Conservation (phyloP, 306 rosid species). For the Vigna reflexopilosa region DNA sequence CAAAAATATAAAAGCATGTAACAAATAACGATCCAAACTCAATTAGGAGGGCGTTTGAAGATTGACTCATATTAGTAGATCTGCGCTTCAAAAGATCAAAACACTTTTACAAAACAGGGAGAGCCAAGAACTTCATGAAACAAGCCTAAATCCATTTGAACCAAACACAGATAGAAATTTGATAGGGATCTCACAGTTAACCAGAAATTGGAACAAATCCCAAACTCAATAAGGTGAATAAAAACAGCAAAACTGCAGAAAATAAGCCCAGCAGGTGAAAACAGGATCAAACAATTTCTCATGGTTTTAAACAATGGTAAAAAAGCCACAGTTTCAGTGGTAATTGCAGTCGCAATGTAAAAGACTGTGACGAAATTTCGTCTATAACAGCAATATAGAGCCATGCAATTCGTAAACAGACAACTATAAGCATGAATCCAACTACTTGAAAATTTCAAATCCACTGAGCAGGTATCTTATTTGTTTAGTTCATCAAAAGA, state of each 20-base stretch:
- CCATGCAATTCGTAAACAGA: neutral
- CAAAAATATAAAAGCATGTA: no score
- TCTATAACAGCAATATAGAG: no score
- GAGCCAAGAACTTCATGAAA: neutral
- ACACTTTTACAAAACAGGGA: neutral
- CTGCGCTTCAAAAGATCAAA: neutral
- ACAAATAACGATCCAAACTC: neutral
- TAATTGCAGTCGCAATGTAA: no score
- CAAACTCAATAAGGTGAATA: neutral
- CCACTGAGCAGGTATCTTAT: neutral
- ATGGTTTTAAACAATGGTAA: no score
- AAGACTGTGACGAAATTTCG: no score
- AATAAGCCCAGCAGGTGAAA: slow-evolving; percentile 24
- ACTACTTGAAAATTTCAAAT: neutral
- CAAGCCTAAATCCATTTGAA: neutral
- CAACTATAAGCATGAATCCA: neutral
- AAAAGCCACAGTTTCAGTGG: no score
- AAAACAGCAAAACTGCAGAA: neutral
- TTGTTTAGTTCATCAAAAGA: neutral
- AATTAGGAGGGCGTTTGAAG: neutral
- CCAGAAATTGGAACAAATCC: neutral
- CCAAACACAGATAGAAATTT: neutral
- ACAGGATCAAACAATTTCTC: neutral
- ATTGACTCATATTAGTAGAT: neutral
- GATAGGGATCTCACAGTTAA: neutral